These are phyloP conservation scores for Arctium lappa DNA, from an alignment of 129 eudicot genomes.

Conservation along the genomic window DNA sequence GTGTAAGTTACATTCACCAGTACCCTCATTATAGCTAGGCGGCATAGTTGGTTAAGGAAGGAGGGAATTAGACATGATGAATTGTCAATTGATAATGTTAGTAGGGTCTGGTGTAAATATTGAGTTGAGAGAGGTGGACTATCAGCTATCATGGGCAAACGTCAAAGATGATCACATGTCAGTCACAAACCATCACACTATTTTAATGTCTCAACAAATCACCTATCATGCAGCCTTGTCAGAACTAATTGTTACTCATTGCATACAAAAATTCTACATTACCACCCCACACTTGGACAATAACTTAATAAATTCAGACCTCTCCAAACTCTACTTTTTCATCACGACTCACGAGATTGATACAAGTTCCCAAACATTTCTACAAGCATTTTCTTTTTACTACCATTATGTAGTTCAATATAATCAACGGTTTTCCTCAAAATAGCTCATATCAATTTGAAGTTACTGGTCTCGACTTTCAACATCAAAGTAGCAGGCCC, in stretches of 20 bases:
- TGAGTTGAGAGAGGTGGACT: neutral
- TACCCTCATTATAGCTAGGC: neutral
- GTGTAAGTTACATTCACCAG: neutral
- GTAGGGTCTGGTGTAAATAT: neutral
- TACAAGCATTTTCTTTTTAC: neutral
- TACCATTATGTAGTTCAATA: neutral
- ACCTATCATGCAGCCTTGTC: conserved; percentile 5
- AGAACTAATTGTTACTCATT: neutral
- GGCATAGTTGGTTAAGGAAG: neutral
- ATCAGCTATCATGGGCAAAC: neutral
- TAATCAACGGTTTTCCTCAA: neutral
- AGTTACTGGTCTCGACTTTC: neutral
- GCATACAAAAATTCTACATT: neutral
- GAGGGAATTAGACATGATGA: neutral
- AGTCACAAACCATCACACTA: conserved; percentile 10
- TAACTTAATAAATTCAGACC: neutral
- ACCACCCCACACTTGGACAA: neutral
- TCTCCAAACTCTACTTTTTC: neutral
- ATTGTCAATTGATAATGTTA: neutral
- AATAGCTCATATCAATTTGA: neutral
- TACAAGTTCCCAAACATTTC: neutral
- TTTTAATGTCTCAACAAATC: conserved; percentile 22
- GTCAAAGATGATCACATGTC: neutral
- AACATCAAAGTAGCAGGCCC: no score
- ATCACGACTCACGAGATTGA: neutral